phyloP scores from a whole-genome alignment of 345 rosid species.

The Pseudoturritis turrita region DNA sequence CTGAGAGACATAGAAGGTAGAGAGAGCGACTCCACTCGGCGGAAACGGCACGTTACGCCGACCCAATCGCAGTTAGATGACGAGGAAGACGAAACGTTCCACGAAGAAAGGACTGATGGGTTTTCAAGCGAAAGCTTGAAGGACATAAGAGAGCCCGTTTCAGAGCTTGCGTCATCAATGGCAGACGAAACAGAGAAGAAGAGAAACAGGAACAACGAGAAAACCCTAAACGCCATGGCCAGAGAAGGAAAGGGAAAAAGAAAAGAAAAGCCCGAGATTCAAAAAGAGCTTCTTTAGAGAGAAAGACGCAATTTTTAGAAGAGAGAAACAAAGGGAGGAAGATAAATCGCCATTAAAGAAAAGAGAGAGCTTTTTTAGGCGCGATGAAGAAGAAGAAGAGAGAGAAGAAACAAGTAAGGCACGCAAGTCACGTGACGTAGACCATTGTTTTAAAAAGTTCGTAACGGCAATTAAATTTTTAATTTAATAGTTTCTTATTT shows the following conservation, averaged over 20 bases:
- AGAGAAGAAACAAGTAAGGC: conserved; percentile 21
- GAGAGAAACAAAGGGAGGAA: not conserved
- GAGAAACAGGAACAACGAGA: conserved; percentile 14
- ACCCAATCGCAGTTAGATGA: conserved; percentile 53
- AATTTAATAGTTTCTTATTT: not conserved
- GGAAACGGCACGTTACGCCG: conserved; percentile 59
- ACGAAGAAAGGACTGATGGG: conserved; percentile 46
- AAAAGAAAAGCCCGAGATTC: not conserved
- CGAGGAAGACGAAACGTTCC: conserved; percentile 44
- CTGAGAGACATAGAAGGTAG: conserved; percentile 40
- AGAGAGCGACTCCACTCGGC: conserved; percentile 44
- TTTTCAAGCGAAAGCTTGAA: conserved; percentile 46
- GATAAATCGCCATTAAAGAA: conserved; percentile 14
- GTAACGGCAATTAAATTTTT: conserved; percentile 31
- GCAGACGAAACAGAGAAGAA: conserved; percentile 11
- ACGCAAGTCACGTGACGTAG: conserved; percentile 53
- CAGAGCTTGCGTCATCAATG: conserved; percentile 31
- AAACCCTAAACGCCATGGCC: conserved; percentile 27
- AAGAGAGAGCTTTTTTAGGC: conserved; percentile 25
- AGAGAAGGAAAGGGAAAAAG: not conserved
- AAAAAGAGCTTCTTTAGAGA: not conserved
- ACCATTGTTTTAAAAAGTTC: conserved; percentile 15
- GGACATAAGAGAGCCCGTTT: conserved; percentile 39
- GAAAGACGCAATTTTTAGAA: not conserved
- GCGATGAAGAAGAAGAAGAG: conserved; percentile 27